phyloP scores from a whole-genome alignment of 1,284 basidiomycete species.

The Gymnopus androsaceus region DNA sequence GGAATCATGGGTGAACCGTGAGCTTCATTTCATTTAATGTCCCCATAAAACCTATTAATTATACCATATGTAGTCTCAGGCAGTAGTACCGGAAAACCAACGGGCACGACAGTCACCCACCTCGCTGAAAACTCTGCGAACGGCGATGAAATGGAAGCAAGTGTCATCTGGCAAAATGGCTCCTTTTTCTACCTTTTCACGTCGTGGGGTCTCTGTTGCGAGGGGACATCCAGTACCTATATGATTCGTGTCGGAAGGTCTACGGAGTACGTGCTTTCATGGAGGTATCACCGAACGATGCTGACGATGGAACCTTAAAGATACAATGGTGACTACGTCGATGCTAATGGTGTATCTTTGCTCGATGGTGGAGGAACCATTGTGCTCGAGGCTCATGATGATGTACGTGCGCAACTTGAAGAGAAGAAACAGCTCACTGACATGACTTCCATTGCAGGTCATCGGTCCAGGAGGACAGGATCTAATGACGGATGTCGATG shows the following conservation, averaged over 20 bases:
- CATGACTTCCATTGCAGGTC: constrained; percentile 32
- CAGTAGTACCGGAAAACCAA: constrained; percentile 46
- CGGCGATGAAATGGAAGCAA: constrained; percentile 50
- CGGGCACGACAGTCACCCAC: constrained; percentile 38
- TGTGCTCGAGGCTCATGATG: constrained; percentile 49
- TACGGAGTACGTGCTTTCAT: constrained; percentile 33
- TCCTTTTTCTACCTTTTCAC: constrained; percentile 58
- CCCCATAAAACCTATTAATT: not conserved
- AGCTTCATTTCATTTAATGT: constrained; percentile 17
- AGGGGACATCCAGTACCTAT: constrained; percentile 54
- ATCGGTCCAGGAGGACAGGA: constrained; percentile 49
- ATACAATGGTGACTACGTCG: constrained; percentile 48
- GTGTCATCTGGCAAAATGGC: constrained; percentile 45
- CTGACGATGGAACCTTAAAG: constrained; percentile 22
- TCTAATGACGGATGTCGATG: constrained; percentile 38
- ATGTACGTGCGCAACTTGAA: constrained; percentile 27
- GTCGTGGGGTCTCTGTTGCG: constrained; percentile 59
- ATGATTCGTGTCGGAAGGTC: constrained; percentile 60
- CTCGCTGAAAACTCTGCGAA: constrained; percentile 45
- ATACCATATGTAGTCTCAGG: constrained; percentile 28
- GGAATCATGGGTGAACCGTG: constrained; percentile 45
- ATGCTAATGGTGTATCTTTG: constrained; percentile 46
- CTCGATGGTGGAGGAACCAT: constrained; percentile 54
- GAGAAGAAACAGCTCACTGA: not conserved
- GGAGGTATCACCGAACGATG: not conserved